These are phyloP conservation scores for Petunia axillaris DNA, from an alignment of 257 asterid genomes.

Conservation along the genomic window DNA sequence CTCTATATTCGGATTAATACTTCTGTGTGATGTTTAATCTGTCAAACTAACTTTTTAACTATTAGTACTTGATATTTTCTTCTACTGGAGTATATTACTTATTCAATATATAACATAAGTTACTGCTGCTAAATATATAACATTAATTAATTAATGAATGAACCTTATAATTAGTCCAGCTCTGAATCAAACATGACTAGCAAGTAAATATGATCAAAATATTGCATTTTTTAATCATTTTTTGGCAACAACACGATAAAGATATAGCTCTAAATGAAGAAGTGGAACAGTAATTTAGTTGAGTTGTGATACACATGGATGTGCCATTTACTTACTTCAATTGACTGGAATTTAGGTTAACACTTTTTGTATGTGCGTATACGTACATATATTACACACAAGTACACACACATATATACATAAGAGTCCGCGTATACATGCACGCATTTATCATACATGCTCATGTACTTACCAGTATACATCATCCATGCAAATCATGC, in stretches of 20 bases:
- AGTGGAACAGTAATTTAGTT: not conserved
- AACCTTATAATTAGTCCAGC: not conserved
- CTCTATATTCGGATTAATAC: no score
- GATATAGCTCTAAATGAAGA: not conserved
- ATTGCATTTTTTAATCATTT: not conserved
- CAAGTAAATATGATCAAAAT: not conserved
- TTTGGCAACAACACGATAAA: not conserved
- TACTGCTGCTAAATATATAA: no score
- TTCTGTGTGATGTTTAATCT: no score
- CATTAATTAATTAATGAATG: not conserved
- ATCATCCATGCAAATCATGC: conserved; percentile 32
- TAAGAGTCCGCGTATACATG: not conserved
- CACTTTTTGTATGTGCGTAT: not conserved
- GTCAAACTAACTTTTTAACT: no score
- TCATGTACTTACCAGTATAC: conserved; percentile 30
- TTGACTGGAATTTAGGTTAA: conserved; percentile 18
- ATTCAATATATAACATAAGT: no score
- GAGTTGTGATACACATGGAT: not conserved
- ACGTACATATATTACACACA: not conserved
- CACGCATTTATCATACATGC: conserved; percentile 24
- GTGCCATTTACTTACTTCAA: conserved; percentile 14
- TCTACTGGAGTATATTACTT: no score
- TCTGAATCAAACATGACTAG: not conserved
- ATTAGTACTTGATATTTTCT: no score
- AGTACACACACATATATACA: not conserved